Conservation (phyloP, 1,139 yeast species). For the Saccharomyces hybrid region DNA sequence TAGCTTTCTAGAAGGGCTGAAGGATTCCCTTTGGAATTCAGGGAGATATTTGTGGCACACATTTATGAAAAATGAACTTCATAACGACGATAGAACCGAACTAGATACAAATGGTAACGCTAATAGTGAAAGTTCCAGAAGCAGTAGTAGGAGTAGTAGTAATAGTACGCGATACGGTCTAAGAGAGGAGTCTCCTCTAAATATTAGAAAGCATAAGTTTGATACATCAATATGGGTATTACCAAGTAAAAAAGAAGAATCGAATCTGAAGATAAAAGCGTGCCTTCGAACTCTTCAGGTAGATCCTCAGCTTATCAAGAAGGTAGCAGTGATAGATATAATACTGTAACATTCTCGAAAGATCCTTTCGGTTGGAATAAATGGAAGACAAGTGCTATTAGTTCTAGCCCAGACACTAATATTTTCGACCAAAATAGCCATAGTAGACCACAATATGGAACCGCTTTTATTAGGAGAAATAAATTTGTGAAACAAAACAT, state of each 20-base stretch:
- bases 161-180: background rate
- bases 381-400: slow-evolving; percentile 16
- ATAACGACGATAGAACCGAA: background rate
- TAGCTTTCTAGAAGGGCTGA: background rate
- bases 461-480: slow-evolving; percentile 21
- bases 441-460: slow-evolving; percentile 20
- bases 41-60: background rate
- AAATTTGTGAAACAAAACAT: slow-evolving; percentile 8
- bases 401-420: background rate
- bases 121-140: background rate
- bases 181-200: background rate
- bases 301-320: background rate
- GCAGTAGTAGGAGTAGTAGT: background rate
- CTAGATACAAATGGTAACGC: background rate
- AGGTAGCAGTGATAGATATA: background rate
- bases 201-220: background rate
- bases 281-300: background rate
- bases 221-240: background rate
- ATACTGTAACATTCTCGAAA: slow-evolving; percentile 12
- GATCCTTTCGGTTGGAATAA: slow-evolving; percentile 30
- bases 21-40: background rate
- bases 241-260: background rate
- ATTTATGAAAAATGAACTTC: background rate
- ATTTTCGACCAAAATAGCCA: background rate
- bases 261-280: background rate